These are phyloP conservation scores for Senecio squalidus DNA, from an alignment of 140 eudicot species.

Conservation along the genomic window DNA sequence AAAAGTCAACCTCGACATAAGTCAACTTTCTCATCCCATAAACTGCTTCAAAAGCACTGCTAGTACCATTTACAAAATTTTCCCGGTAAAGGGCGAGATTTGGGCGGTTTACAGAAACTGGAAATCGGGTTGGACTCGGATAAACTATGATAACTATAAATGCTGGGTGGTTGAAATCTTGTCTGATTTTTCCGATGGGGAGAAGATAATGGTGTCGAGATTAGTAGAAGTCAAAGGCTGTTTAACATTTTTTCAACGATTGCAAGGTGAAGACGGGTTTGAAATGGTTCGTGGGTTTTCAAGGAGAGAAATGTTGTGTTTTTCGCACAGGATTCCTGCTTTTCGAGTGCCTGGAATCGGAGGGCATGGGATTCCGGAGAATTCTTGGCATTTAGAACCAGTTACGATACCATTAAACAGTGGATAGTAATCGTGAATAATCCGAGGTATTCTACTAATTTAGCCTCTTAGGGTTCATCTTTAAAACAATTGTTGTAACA, in stretches of 20 bases:
- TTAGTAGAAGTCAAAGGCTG: constrained; percentile 56
- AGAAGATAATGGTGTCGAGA: constrained; percentile 35
- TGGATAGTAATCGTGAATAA: constrained; percentile 19
- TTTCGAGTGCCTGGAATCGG: constrained; percentile 56
- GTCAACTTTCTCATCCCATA: constrained; percentile 45
- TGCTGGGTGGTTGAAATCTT: constrained; percentile 51
- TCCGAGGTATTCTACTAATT: not conserved
- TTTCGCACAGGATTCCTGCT: constrained; percentile 59
- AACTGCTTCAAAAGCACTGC: constrained; percentile 34
- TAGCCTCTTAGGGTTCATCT: constrained; percentile 18
- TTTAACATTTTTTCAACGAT: constrained; percentile 48
- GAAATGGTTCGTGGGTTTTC: constrained; percentile 51
- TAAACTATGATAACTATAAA: constrained; percentile 24
- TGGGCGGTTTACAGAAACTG: constrained; percentile 67
- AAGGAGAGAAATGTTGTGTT: constrained; percentile 46
- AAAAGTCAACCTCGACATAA: constrained; percentile 25
- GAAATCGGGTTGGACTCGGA: constrained; percentile 36
- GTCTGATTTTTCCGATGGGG: constrained; percentile 51
- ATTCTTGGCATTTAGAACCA: constrained; percentile 74
- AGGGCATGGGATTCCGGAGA: constrained; percentile 54
- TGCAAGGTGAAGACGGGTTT: constrained; percentile 47
- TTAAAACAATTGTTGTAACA: constrained; percentile 14
- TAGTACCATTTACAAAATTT: constrained; percentile 41
- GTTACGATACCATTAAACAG: constrained; percentile 45
- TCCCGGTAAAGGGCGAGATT: constrained; percentile 52